Conservation (phyloP, 2,329 filamentous ascomycete species). For the Xylariomycetidae sp. region DNA sequence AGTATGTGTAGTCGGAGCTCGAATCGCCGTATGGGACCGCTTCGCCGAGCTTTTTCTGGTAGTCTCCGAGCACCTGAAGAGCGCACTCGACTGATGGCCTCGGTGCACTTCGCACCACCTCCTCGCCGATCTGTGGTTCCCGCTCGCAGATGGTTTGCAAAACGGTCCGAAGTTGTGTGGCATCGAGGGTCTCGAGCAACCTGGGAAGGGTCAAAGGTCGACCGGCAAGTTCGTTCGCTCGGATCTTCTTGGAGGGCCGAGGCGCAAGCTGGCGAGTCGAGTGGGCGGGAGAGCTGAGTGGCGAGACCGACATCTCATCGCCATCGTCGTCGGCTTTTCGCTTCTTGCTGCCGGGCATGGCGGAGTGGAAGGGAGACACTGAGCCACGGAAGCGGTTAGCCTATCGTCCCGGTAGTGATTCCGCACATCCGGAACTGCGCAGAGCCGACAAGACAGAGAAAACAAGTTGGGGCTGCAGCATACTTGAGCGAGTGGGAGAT, state of each 20-base stretch:
- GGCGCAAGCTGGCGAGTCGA: slow-evolving; percentile 58
- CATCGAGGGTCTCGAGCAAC: slow-evolving; percentile 90
- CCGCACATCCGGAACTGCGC: neutral
- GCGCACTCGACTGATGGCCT: slow-evolving; percentile 79
- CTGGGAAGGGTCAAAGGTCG: slow-evolving; percentile 54
- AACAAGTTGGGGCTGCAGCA: slow-evolving; percentile 23
- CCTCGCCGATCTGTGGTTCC: slow-evolving; percentile 77
- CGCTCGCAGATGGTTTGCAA: slow-evolving; percentile 89
- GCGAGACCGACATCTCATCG: slow-evolving; percentile 89
- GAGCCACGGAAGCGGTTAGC: neutral
- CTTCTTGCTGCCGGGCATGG: slow-evolving; percentile 57
- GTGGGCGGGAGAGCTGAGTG: slow-evolving; percentile 72
- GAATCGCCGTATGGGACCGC: slow-evolving; percentile 83
- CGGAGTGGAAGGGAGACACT: slow-evolving; percentile 48
- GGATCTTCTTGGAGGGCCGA: slow-evolving; percentile 57
- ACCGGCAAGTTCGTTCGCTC: slow-evolving; percentile 59
- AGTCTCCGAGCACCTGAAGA: slow-evolving; percentile 72
- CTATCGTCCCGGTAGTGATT: neutral
- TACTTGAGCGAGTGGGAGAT: slow-evolving; percentile 51
- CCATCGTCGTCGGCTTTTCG: slow-evolving; percentile 82
- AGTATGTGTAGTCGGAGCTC: slow-evolving; percentile 89
- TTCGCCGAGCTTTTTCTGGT: slow-evolving; percentile 69
- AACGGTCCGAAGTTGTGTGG: slow-evolving; percentile 74
- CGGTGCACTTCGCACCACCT: slow-evolving; percentile 78
- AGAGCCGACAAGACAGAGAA: slow-evolving; percentile 2